Evolutionary conservation across 2,329 filamentous ascomycete species (phyloP), one percentile per base, ranked within the genome.

Genomic region (Nemania abortiva): DNA sequence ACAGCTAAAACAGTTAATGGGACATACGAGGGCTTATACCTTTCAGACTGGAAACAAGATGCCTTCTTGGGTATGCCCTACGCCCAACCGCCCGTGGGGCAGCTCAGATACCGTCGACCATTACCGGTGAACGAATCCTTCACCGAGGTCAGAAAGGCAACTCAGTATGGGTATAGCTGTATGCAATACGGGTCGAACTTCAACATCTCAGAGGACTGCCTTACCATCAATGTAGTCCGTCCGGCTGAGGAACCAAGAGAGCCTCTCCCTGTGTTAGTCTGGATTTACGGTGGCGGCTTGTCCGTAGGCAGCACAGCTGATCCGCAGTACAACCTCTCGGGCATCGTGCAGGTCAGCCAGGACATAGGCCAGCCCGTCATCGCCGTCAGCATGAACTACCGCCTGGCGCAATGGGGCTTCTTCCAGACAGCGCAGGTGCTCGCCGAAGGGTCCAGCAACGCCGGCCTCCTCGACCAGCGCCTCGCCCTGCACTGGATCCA

Each of bases 241-340:
- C 82, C 83, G 0, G 70, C 81, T 0, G 79, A 77, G 0, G 75
- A 73, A n/a, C 64, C 73, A 1, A 71, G 76, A 13, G 74, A 78
- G 9, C 77, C 74, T 0, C 74, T 84, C 2, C 83, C 83, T 1
- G 83, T 85, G 52, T 64, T 82, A 0, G 77, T 82, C 1, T 92
- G 89, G 89, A 87, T 91, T 29, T 87, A 90, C 71, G 83, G 87
- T 13, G 88, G 87, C 37, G 87, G 86, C 1, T 82, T 88, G 5
- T 84, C 81, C 60, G 18, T 82, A 37, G 88, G 89, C 1, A 81
- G 83, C 76, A 76, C 83, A 72, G 73, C 79, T 69, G 87, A 89
- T 68, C 81, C 85, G 5, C 84, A 89, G 63, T 92, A 92, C 76
- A 91, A 92, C 73, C 82, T 91, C 42, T 88, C 87, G 24, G 88